A percentile compares a stretch with the other conserved stretches of the same genome.
Evolutionary conservation across 768 basidiomycete species (phyloP).

Genomic region (Jaapia argillacea): DNA sequence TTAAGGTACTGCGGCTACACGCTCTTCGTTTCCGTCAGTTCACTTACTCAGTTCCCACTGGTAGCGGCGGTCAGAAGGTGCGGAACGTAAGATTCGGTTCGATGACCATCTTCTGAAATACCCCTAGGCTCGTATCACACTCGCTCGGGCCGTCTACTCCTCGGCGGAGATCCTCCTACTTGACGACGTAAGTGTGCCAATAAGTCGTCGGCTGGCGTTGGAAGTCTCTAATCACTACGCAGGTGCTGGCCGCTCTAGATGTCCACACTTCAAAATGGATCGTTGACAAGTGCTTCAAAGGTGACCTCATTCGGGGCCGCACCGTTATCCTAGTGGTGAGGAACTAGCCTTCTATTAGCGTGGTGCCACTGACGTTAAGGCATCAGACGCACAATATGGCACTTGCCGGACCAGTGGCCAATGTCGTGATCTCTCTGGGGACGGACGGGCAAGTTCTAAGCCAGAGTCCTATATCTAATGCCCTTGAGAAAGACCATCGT

Average conservation of each 20-base stretch:
- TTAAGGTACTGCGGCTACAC: neutral
- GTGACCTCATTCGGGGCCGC: slow-evolving; percentile 23
- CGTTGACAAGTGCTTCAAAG: slow-evolving; percentile 27
- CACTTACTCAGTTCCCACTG: neutral
- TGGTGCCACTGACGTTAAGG: no score
- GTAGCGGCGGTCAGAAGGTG: slow-evolving; percentile 32
- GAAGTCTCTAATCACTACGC: no score
- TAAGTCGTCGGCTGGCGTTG: no score
- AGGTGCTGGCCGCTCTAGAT: slow-evolving; percentile 30
- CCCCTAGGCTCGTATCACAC: slow-evolving; percentile 27
- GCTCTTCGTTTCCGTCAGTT: neutral
- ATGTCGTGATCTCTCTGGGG: neutral
- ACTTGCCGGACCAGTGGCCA: neutral
- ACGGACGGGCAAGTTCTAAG: slow-evolving; percentile 39
- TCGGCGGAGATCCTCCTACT: slow-evolving; percentile 24
- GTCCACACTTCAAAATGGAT: slow-evolving; percentile 32
- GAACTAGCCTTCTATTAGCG: no score
- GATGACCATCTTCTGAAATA: neutral
- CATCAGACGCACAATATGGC: neutral
- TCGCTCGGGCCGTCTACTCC: slow-evolving; percentile 29
- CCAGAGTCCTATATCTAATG: slow-evolving; percentile 5
- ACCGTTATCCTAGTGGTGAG: slow-evolving; percentile 26
- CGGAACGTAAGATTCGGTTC: slow-evolving; percentile 18
- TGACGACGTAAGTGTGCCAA: no score
- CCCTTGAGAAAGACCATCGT: neutral